Evolutionary conservation across 768 basidiomycete genomes (phyloP).

Genomic region (Coprinellus micaceus): DNA sequence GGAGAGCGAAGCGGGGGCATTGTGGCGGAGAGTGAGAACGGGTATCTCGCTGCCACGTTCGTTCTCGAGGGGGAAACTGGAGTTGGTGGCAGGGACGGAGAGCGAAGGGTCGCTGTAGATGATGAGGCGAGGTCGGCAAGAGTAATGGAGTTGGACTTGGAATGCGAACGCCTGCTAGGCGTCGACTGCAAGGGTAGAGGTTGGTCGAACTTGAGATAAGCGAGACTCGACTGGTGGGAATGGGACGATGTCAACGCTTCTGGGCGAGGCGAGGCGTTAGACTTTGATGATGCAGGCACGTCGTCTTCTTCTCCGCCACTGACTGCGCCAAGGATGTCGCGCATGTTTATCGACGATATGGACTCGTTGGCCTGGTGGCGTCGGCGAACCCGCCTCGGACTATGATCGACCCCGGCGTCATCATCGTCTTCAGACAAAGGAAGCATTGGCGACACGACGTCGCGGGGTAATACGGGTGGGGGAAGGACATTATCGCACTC

Average conservation of each 20-base stretch:
- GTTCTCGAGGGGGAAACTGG: not conserved
- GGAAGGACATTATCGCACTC: slow-evolving; percentile 8
- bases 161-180: not conserved
- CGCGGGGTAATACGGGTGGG: slow-evolving; percentile 11
- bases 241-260: slow-evolving; percentile 1
- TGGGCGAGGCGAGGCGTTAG: slow-evolving; percentile 1
- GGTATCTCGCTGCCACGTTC: not conserved
- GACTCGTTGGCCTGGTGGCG: slow-evolving; percentile 29
- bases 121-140: slow-evolving; percentile 6
- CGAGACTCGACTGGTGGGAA: slow-evolving; percentile 9
- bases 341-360: slow-evolving; percentile 36
- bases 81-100: not conserved
- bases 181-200: not conserved
- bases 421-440: slow-evolving; percentile 28
- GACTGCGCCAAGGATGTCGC: slow-evolving; percentile 21
- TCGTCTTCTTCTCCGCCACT: slow-evolving; percentile 13
- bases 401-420: slow-evolving; percentile 16
- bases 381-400: slow-evolving; percentile 11
- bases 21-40: not conserved
- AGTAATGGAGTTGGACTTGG: not conserved
- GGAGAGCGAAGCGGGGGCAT: slow-evolving; percentile 9
- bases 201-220: slow-evolving; percentile 9
- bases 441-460: slow-evolving; percentile 22
- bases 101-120: slow-evolving; percentile 7
- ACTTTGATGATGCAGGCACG: slow-evolving; percentile 5